These are phyloP conservation scores for Cyanophora paradoxa DNA, from an alignment of 78 protist genomes.

Conservation along the genomic window DNA sequence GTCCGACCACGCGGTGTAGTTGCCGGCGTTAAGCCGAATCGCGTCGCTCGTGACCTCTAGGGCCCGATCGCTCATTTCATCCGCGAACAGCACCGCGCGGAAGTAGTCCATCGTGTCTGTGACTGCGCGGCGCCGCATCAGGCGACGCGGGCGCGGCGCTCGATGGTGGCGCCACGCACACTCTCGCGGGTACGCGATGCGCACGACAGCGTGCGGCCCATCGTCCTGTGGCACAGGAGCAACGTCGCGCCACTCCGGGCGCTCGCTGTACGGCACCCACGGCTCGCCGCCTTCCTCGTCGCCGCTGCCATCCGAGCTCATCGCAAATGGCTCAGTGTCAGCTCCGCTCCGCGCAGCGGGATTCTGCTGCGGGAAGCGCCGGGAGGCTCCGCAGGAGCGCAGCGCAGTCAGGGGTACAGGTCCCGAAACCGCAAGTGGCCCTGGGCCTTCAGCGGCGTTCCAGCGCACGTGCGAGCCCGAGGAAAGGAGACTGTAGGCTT, in stretches of 20 bases:
- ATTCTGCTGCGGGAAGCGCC: no score
- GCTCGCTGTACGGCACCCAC: conserved; percentile 31
- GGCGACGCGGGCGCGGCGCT: background rate
- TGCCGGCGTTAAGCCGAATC: conserved; percentile 65
- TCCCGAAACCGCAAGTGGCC: no score
- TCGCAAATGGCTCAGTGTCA: no score
- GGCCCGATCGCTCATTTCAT: conserved; percentile 61
- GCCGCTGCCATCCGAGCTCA: no score
- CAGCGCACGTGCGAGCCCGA: no score
- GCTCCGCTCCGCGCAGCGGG: no score
- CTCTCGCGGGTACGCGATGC: conserved; percentile 58
- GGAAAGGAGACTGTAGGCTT: no score
- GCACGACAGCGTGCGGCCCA: conserved; percentile 67
- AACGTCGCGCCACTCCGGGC: conserved; percentile 77
- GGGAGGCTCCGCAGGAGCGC: no score
- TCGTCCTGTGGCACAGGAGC: conserved; percentile 74
- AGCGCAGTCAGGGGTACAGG: no score
- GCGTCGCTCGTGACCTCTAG: conserved; percentile 49
- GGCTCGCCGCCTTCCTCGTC: no score
- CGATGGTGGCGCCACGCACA: conserved; percentile 29
- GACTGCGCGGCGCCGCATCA: conserved; percentile 24
- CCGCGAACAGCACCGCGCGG: conserved; percentile 59
- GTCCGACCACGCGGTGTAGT: conserved; percentile 87
- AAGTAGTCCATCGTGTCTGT: conserved; percentile 77
- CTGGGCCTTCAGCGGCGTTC: no score